Evolutionary conservation across 2,329 filamentous ascomycete species (phyloP).

Genomic region (Talaromyces albobiverticillius): DNA sequence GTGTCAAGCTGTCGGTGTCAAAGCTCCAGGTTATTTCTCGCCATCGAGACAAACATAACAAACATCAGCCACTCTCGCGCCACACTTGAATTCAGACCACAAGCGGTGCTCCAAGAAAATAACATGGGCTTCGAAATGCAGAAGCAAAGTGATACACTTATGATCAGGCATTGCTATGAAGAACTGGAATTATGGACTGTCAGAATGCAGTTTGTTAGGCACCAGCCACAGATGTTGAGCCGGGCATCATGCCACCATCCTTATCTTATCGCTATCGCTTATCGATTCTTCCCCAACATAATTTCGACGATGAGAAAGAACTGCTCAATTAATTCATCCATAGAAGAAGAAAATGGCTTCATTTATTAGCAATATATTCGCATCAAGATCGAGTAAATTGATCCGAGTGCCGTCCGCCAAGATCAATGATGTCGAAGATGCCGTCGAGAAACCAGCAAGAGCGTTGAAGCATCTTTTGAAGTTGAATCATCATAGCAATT

Average conservation of each 20-base stretch:
- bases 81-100: no score
- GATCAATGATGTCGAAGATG: constrained; percentile 75
- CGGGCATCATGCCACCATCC: background rate
- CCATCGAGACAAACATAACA: constrained; percentile 5
- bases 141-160: no score
- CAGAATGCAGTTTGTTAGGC: no score
- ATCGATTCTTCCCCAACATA: constrained; percentile 11
- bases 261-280: constrained; percentile 15
- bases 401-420: constrained; percentile 64
- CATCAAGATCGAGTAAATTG: constrained; percentile 5
- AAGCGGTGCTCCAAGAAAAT: no score
- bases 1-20: background rate
- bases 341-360: constrained; percentile 5
- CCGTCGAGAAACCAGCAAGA: constrained; percentile 72
- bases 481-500: constrained; percentile 87
- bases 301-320: background rate
- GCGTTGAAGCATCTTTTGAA: constrained; percentile 87
- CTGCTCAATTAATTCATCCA: background rate
- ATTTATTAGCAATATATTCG: constrained; percentile 10
- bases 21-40: background rate
- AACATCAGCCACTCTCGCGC: no score
- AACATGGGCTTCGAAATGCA: no score
- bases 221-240: no score
- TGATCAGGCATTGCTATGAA: no score
- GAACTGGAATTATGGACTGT: no score